Conservation (phyloP, 495 filamentous ascomycete genomes). For the Daldinia grandis region DNA sequence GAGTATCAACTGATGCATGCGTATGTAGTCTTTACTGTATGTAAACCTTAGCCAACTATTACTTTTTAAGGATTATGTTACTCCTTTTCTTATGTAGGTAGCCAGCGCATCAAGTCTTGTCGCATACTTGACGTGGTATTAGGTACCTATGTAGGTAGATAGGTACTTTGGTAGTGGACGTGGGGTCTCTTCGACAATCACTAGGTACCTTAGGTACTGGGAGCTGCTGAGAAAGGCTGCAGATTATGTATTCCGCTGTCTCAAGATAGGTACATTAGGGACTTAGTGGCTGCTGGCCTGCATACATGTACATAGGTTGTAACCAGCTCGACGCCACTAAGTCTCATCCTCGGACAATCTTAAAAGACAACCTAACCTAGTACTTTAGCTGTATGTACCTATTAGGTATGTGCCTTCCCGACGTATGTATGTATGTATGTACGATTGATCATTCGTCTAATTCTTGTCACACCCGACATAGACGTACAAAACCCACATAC, state of each 20-base stretch:
- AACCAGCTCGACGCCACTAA: conserved; percentile 30
- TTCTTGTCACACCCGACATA: conserved; percentile 13
- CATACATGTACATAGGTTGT: no score
- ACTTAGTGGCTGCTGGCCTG: conserved; percentile 17
- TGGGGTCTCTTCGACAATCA: not conserved
- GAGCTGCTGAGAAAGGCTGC: not conserved
- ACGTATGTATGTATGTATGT: conserved; percentile 2
- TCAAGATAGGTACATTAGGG: no score
- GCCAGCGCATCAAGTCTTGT: conserved; percentile 25
- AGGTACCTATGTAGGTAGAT: no score
- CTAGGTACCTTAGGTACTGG: not conserved
- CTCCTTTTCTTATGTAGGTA: conserved; percentile 6
- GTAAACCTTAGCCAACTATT: conserved; percentile 1
- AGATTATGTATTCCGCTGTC: not conserved
- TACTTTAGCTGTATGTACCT: not conserved
- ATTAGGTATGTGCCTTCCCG: conserved; percentile 3
- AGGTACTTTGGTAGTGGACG: conserved; percentile 16
- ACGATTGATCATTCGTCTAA: conserved; percentile 30
- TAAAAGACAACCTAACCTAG: not conserved
- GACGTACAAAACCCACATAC: conserved; percentile 14
- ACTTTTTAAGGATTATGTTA: conserved; percentile 18
- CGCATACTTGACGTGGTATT: conserved; percentile 7
- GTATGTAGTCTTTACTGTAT: conserved; percentile 1
- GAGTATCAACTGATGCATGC: conserved; percentile 2
- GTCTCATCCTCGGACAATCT: conserved; percentile 35